Evolutionary conservation across 129 eudicot genomes (phyloP).

Genomic region (Artemisia argyi): DNA sequence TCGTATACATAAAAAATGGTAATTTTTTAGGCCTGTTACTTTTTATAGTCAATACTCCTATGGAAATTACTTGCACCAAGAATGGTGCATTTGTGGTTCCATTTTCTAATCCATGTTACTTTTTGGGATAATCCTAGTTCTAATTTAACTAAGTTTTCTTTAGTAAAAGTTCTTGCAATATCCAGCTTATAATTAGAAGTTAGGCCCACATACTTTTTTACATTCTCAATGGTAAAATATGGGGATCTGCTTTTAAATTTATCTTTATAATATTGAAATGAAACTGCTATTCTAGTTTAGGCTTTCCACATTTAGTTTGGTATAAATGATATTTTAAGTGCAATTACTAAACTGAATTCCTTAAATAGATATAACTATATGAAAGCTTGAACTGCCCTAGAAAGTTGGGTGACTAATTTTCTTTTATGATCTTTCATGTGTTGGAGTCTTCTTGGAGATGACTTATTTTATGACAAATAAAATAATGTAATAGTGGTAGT

Average conservation of each 20-base stretch:
- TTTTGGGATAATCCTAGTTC: conserved; percentile 25
- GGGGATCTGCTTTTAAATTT: conserved; percentile 34
- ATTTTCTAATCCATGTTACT: conserved; percentile 12
- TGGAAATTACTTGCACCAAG: not conserved
- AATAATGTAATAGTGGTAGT: conserved; percentile 1
- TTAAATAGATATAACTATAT: conserved; percentile 19
- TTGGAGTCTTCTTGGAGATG: no score
- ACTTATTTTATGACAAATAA: no score
- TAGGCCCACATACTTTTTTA: conserved; percentile 36
- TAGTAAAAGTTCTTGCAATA: conserved; percentile 23
- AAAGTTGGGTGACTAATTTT: no score
- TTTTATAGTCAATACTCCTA: not conserved
- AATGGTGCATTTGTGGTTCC: not conserved
- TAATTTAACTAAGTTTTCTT: conserved; percentile 32
- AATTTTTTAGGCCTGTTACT: not conserved
- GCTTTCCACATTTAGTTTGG: conserved; percentile 32
- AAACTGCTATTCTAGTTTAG: conserved; percentile 27
- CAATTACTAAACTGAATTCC: conserved; percentile 25
- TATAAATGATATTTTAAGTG: conserved; percentile 20
- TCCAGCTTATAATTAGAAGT: conserved; percentile 29
- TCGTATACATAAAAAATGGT: not conserved
- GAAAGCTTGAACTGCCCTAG: conserved; percentile 36
- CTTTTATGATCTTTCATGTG: no score
- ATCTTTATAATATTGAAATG: conserved; percentile 14
- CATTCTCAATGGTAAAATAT: conserved; percentile 22